Evolutionary conservation across 2,329 filamentous ascomycete genomes (phyloP).

Genomic region (Phoma herbarum): DNA sequence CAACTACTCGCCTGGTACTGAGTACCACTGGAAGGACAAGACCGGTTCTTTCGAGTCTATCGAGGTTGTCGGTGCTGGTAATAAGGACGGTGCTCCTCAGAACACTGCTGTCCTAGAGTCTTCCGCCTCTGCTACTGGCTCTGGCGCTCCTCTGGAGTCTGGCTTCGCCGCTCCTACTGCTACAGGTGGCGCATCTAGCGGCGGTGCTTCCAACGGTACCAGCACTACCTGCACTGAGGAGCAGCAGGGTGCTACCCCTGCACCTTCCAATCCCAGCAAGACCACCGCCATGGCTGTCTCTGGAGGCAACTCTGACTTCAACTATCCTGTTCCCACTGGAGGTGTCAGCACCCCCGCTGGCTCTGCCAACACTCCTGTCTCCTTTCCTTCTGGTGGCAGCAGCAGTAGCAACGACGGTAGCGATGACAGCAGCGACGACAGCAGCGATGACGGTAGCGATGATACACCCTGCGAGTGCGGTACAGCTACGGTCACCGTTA

Average conservation of each 20-base stretch:
- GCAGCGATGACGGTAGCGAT: slow-evolving; percentile 7
- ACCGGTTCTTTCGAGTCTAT: slow-evolving; percentile 60
- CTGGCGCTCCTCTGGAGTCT: slow-evolving; percentile 35
- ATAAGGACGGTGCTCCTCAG: slow-evolving; percentile 43
- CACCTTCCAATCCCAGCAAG: slow-evolving; percentile 9
- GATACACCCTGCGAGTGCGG: slow-evolving; percentile 39
- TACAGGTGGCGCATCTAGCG: slow-evolving; percentile 16
- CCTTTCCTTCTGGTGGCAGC: slow-evolving; percentile 7
- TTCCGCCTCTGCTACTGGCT: slow-evolving; percentile 41
- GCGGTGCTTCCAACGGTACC: slow-evolving; percentile 10
- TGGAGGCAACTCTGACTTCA: slow-evolving; percentile 23
- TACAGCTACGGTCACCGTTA: slow-evolving; percentile 41
- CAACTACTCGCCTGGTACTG: slow-evolving; percentile 61
- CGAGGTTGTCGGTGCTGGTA: slow-evolving; percentile 51
- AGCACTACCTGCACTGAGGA: slow-evolving; percentile 28
- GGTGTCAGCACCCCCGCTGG: slow-evolving; percentile 18
- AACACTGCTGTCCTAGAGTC: slow-evolving; percentile 37
- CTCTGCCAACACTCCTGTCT: slow-evolving; percentile 6
- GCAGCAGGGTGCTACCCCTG: slow-evolving; percentile 14
- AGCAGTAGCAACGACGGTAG: too few relatives aligned
- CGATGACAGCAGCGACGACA: neutral
- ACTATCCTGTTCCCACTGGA: slow-evolving; percentile 25
- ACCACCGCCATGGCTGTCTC: slow-evolving; percentile 15
- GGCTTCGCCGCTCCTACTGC: slow-evolving; percentile 35
- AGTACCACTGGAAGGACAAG: slow-evolving; percentile 61